These are phyloP conservation scores for Stentor coeruleus DNA, from an alignment of 73 alveolate genomes.

Conservation along the genomic window DNA sequence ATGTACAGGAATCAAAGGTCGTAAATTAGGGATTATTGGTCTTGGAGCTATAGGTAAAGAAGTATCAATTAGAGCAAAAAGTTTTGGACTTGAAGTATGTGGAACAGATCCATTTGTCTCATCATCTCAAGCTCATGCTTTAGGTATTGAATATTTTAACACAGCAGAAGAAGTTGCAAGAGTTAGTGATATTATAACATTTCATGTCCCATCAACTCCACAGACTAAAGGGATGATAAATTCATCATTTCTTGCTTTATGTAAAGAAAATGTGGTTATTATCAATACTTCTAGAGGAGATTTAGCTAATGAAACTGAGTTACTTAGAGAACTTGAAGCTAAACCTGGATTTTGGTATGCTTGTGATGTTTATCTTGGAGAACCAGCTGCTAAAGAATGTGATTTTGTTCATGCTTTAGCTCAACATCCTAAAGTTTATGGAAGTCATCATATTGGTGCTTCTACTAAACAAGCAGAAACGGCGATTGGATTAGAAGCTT, in stretches of 20 bases:
- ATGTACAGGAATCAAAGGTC: constrained; percentile 78
- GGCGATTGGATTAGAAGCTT: constrained; percentile 65
- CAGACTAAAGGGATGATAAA: constrained; percentile 69
- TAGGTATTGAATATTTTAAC: constrained; percentile 39
- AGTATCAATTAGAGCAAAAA: constrained; percentile 60
- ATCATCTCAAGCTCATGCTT: constrained; percentile 36
- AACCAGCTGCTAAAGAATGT: constrained; percentile 62
- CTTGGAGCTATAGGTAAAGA: constrained; percentile 68
- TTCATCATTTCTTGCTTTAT: constrained; percentile 52
- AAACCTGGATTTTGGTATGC: constrained; percentile 51
- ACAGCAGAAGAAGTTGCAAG: constrained; percentile 44
- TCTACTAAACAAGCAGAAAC: constrained; percentile 65
- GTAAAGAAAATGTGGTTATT: constrained; percentile 74
- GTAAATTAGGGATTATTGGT: constrained; percentile 72
- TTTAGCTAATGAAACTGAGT: constrained; percentile 62
- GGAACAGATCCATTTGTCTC: constrained; percentile 33
- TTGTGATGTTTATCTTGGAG: constrained; percentile 58
- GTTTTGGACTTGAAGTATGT: constrained; percentile 72
- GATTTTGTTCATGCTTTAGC: constrained; percentile 58
- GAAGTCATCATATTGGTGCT: constrained; percentile 71
- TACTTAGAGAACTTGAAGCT: constrained; percentile 48
- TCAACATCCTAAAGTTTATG: constrained; percentile 54
- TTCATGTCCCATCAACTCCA: constrained; percentile 72
- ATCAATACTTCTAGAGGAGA: constrained; percentile 79
- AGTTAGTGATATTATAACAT: constrained; percentile 58